A percentile compares a stretch with the other conserved stretches of the same genome.
These are phyloP conservation scores for Cercospora berteroae DNA, from an alignment of 2,329 filamentous ascomycete genomes.

Conservation along the genomic window DNA sequence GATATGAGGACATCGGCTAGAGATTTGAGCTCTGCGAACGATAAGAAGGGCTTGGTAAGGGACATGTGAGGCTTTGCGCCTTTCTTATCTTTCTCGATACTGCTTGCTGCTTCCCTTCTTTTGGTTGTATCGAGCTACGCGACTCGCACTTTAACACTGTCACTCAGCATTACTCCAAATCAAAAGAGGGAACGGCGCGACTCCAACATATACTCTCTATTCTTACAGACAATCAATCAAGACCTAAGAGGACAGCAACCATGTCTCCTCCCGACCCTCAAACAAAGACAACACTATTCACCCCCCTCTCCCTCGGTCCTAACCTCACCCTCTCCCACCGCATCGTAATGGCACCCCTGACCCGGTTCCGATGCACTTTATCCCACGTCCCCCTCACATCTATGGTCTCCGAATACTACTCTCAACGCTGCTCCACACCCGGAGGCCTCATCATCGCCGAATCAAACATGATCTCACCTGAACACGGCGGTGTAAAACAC, in stretches of 20 bases:
- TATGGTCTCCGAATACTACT: constrained; percentile 35
- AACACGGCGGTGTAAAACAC: constrained; percentile 31
- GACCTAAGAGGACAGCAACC: background rate
- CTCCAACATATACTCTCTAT: too few species aligned
- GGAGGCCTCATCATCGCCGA: constrained; percentile 37
- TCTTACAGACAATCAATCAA: background rate
- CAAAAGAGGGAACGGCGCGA: background rate
- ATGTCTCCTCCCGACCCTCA: constrained; percentile 1
- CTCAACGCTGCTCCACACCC: constrained; percentile 34
- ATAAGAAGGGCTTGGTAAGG: background rate
- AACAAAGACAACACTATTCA: background rate
- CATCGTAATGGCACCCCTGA: constrained; percentile 10
- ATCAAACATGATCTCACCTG: constrained; percentile 37
- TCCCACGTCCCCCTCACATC: constrained; percentile 2
- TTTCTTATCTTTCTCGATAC: background rate
- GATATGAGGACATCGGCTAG: background rate
- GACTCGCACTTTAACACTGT: background rate
- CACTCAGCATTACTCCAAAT: background rate
- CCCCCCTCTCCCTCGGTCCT: background rate
- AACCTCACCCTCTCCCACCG: background rate
- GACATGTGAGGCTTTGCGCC: background rate
- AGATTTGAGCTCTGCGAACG: background rate
- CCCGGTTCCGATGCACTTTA: background rate
- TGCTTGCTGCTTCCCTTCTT: background rate
- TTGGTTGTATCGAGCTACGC: background rate